Evolutionary conservation across 2,329 filamentous ascomycete species (phyloP).

Genomic region (Pseudocercospora musae): DNA sequence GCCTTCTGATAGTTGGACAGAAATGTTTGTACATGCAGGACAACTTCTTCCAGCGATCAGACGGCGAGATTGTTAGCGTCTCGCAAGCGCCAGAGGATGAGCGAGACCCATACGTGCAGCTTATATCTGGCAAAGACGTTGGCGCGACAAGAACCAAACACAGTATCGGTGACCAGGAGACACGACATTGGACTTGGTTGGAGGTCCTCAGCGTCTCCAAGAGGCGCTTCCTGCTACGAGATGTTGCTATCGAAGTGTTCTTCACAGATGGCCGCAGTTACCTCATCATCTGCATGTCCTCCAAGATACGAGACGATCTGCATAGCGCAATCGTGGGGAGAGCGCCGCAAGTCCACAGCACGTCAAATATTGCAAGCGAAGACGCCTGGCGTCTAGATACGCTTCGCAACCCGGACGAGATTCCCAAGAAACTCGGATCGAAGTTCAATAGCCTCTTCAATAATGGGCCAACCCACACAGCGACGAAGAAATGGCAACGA

Average conservation of each 20-base stretch:
- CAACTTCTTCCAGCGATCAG: constrained; percentile 89
- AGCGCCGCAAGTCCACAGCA: constrained; percentile 68
- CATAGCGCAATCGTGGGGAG: constrained; percentile 72
- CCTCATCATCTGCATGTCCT: constrained; percentile 77
- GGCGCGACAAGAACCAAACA: constrained; percentile 50
- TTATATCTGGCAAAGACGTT: constrained; percentile 77
- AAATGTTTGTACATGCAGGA: constrained; percentile 91
- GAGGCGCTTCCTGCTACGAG: constrained; percentile 87
- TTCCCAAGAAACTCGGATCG: constrained; percentile 68
- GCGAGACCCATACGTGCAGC: constrained; percentile 89
- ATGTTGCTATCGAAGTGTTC: constrained; percentile 95
- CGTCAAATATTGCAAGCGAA: constrained; percentile 66
- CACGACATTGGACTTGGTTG: constrained; percentile 87
- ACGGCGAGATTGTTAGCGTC: constrained; percentile 95
- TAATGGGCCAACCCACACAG: constrained; percentile 73
- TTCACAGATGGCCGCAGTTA: constrained; percentile 97
- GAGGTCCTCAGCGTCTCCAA: constrained; percentile 96
- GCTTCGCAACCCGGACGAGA: constrained; percentile 64
- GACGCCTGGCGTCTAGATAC: constrained; percentile 91
- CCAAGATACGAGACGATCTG: constrained; percentile 71
- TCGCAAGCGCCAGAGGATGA: constrained; percentile 91
- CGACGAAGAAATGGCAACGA: constrained; percentile 84
- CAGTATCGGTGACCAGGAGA: constrained; percentile 66
- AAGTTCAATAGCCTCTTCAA: constrained; percentile 93
- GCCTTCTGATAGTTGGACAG: constrained; percentile 88